Evolutionary conservation across 345 rosid genomes (phyloP).

Genomic region (Salix brachista): DNA sequence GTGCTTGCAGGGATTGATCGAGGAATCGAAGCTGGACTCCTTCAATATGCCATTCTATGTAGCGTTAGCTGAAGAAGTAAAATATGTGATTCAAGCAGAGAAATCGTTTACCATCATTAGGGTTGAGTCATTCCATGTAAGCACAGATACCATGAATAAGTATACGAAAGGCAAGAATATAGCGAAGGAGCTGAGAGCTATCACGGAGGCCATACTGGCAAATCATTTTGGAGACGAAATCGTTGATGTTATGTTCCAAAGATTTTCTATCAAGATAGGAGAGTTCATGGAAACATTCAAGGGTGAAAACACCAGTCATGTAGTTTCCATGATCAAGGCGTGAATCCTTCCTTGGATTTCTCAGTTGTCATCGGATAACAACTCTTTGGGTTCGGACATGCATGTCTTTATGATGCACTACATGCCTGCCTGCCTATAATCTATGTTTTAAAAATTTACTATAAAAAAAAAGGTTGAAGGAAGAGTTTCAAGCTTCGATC

Average conservation of each 20-base stretch:
- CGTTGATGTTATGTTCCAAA: conserved; percentile 1
- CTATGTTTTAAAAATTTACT: too few relatives aligned
- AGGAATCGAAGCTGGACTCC: conserved; percentile 17
- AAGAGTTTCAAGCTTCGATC: too few relatives aligned
- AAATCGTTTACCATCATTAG: conserved; percentile 10
- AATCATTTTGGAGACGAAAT: conserved; percentile 13
- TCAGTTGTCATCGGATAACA: too few relatives aligned
- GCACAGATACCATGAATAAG: background rate
- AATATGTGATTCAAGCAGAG: conserved; percentile 5
- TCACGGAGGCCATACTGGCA: conserved; percentile 10
- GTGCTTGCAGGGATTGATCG: conserved; percentile 13
- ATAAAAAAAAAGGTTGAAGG: too few relatives aligned
- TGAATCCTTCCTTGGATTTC: background rate
- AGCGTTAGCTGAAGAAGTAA: conserved; percentile 17
- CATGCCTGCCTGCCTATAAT: too few relatives aligned
- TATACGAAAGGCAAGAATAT: conserved; percentile 3
- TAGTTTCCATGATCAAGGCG: background rate
- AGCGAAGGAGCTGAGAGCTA: conserved; percentile 8
- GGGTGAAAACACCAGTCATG: conserved; percentile 5
- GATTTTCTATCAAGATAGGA: background rate
- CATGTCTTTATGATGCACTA: too few relatives aligned
- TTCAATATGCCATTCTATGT: conserved; percentile 18
- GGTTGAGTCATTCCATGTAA: conserved; percentile 3
- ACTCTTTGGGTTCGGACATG: too few relatives aligned
- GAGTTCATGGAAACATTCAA: background rate